Evolutionary conservation across 2,329 filamentous ascomycete species (phyloP).

Genomic region (Paracoccidioides lutzii): DNA sequence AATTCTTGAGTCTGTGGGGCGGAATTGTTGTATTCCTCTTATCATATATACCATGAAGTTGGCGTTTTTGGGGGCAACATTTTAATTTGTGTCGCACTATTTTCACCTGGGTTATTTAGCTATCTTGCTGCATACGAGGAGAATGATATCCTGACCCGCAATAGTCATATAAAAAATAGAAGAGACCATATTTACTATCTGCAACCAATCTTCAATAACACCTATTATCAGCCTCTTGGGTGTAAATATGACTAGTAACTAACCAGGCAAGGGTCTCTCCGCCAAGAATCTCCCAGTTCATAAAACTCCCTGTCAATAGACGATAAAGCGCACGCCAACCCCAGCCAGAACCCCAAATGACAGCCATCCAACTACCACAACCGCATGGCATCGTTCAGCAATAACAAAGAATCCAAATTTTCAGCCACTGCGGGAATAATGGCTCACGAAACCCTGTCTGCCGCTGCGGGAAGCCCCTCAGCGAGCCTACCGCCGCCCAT

Average conservation of each 20-base stretch:
- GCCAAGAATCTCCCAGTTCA: no score
- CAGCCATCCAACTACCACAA: no score
- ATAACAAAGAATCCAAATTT: neutral
- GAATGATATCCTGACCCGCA: neutral
- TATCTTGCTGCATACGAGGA: neutral
- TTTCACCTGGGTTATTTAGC: neutral
- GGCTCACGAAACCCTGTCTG: neutral
- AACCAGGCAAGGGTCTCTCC: no score
- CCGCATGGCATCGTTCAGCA: neutral
- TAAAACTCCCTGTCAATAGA: no score
- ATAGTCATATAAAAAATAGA: neutral
- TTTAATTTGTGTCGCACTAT: neutral
- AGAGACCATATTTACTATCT: neutral
- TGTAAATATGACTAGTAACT: no score
- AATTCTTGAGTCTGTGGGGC: slow-evolving; percentile 24
- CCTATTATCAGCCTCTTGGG: no score
- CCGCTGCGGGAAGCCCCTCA: neutral
- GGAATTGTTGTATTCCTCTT: neutral
- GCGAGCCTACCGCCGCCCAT: neutral
- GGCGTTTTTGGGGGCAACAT: neutral
- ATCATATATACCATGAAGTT: neutral
- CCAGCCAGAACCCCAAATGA: no score
- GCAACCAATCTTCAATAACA: no score
- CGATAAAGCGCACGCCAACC: no score
- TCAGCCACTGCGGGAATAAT: neutral